Evolutionary conservation across 176 grass and related monocot genomes (phyloP).

Genomic region (Aegilops speltoides): DNA sequence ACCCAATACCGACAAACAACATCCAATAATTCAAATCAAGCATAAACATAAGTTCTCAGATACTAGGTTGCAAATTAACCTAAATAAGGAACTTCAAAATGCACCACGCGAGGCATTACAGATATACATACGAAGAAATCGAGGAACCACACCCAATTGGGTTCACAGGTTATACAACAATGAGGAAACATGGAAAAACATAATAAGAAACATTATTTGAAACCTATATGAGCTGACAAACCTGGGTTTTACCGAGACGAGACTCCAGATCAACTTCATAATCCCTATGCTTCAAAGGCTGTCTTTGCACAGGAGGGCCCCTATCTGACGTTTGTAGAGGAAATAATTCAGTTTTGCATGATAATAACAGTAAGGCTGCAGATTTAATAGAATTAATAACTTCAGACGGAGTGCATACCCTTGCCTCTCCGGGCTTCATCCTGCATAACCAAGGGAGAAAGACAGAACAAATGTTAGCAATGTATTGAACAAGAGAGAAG

Average conservation of each 20-base stretch:
- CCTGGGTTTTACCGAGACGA: constrained; percentile 98
- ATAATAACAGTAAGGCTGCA: neutral
- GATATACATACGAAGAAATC: neutral
- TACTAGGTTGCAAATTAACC: neutral
- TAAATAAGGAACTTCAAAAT: neutral
- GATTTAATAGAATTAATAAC: neutral
- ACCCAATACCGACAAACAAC: neutral
- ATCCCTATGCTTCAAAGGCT: constrained; percentile 95
- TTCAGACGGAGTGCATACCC: constrained; percentile 41
- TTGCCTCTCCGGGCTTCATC: constrained; percentile 63
- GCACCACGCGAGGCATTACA: neutral
- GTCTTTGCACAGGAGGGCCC: constrained; percentile 85
- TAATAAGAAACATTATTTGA: neutral
- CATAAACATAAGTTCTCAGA: neutral
- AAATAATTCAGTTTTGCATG: neutral
- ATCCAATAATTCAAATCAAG: neutral
- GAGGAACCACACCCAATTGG: neutral
- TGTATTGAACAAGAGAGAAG: constrained; percentile 6
- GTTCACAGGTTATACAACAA: neutral
- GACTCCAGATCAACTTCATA: constrained; percentile 99
- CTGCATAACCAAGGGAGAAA: constrained; percentile 30
- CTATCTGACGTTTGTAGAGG: constrained; percentile 47
- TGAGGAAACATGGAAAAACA: neutral
- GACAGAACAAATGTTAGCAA: constrained; percentile 16
- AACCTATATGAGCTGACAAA: constrained; percentile 23